Conservation (phyloP, 371 early-diverging fungal species). For the Syncephalastrum sp. region DNA sequence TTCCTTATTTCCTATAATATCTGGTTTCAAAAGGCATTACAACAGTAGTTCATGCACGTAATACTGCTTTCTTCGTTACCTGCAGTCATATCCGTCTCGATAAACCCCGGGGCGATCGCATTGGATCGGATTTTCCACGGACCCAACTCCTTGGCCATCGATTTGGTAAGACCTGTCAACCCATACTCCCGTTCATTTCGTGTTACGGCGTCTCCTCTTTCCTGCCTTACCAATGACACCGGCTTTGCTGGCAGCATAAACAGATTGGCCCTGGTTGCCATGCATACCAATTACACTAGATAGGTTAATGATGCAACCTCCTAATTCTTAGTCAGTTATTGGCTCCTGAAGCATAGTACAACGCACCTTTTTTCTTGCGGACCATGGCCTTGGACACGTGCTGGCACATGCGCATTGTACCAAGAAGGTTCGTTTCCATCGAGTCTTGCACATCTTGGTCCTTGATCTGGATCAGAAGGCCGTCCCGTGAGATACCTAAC, state of each 20-base stretch:
- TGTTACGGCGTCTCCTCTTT: neutral
- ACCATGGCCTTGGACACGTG: slow-evolving; percentile 60
- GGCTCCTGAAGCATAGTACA: neutral
- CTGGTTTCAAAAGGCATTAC: neutral
- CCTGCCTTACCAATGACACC: slow-evolving; percentile 67
- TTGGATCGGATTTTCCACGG: slow-evolving; percentile 75
- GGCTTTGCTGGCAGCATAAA: slow-evolving; percentile 85
- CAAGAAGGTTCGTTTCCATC: slow-evolving; percentile 69
- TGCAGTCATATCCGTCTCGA: slow-evolving; percentile 82
- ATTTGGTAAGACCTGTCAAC: slow-evolving; percentile 68
- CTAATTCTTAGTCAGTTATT: slow-evolving; percentile 5
- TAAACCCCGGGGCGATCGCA: slow-evolving; percentile 87
- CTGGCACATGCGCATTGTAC: slow-evolving; percentile 68
- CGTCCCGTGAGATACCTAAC: slow-evolving; percentile 57
- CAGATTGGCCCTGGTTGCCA: slow-evolving; percentile 78
- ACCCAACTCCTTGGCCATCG: slow-evolving; percentile 82
- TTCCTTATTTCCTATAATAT: slow-evolving; percentile 10
- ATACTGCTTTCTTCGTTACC: slow-evolving; percentile 22
- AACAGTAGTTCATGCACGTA: neutral
- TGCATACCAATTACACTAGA: slow-evolving; percentile 77
- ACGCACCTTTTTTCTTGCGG: slow-evolving; percentile 48
- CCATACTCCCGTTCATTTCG: neutral
- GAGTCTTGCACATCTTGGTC: slow-evolving; percentile 48
- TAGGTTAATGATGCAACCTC: slow-evolving; percentile 84
- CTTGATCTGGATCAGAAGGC: slow-evolving; percentile 52